A percentile compares a stretch with the other conserved stretches of the same genome.
phyloP scores from a whole-genome alignment of 2,329 filamentous ascomycete species.

The Fusarium sp. region DNA sequence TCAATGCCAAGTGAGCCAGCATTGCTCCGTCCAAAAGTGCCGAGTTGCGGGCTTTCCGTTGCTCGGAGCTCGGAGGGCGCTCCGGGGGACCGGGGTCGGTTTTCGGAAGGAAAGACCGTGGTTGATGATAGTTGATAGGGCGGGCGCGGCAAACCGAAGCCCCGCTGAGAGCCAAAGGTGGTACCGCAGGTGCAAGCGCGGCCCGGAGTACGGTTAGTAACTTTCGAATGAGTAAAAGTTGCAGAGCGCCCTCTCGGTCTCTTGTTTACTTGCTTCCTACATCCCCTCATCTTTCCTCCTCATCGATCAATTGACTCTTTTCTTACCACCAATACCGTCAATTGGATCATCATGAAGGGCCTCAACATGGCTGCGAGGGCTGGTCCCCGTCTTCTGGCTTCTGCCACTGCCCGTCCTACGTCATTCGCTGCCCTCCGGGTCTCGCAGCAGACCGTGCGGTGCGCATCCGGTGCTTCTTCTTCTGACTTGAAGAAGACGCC shows the following conservation, averaged over 20 bases:
- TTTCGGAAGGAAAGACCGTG: constrained; percentile 34
- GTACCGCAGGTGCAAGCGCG: constrained; percentile 3
- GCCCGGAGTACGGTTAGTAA: constrained; percentile 17
- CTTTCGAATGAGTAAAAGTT: constrained; percentile 18
- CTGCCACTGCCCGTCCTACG: constrained; percentile 34
- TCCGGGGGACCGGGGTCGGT: constrained; percentile 40
- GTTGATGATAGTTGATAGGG: constrained; percentile 11
- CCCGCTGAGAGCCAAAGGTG: constrained; percentile 28
- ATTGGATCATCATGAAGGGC: constrained; percentile 49
- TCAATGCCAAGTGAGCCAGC: neutral
- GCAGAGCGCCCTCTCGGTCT: constrained; percentile 20
- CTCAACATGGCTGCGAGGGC: constrained; percentile 48
- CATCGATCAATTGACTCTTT: constrained; percentile 33
- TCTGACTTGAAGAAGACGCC: constrained; percentile 71
- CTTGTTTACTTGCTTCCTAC: constrained; percentile 20
- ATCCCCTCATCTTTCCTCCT: constrained; percentile 14
- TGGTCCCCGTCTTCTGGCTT: constrained; percentile 45
- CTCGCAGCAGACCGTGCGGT: constrained; percentile 42
- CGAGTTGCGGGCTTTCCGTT: neutral
- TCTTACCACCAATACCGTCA: constrained; percentile 26
- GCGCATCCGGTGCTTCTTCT: constrained; percentile 45
- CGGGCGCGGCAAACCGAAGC: constrained; percentile 25
- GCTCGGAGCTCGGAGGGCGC: constrained; percentile 34
- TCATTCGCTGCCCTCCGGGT: constrained; percentile 34
- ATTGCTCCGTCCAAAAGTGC: neutral